Conservation (phyloP, 257 asterid species). For the Salvia miltiorrhiza region DNA sequence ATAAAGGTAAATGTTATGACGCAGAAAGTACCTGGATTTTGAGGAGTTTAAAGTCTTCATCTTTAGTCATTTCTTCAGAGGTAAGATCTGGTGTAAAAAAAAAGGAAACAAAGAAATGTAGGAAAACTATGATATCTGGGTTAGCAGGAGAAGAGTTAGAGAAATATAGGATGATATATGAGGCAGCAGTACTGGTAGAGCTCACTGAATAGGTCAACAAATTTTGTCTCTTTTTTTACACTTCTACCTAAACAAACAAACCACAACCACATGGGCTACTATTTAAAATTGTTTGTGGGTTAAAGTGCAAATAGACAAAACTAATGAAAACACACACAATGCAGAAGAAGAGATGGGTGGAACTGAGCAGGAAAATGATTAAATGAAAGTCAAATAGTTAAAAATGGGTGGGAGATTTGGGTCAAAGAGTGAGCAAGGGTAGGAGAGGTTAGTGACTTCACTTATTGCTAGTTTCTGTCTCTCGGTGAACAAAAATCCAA, state of each 20-base stretch:
- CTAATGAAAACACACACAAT: background rate
- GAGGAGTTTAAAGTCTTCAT: conserved; percentile 83
- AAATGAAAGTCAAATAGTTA: conserved; percentile 14
- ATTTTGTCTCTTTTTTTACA: conserved; percentile 9
- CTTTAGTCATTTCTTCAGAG: conserved; percentile 64
- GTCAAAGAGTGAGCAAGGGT: background rate
- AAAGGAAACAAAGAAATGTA: background rate
- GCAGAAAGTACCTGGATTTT: conserved; percentile 65
- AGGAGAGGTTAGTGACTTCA: background rate
- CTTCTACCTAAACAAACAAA: conserved; percentile 2
- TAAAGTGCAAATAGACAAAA: background rate
- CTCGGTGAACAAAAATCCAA: too few relatives aligned
- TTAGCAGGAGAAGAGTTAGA: too few relatives aligned
- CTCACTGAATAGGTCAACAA: conserved; percentile 3
- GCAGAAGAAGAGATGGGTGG: background rate
- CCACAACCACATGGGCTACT: conserved; percentile 19
- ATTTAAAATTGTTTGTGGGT: conserved; percentile 4
- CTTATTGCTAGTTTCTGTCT: background rate
- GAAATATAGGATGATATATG: background rate
- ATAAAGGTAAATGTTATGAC: background rate
- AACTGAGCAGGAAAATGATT: conserved; percentile 16
- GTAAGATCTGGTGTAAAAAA: conserved; percentile 31
- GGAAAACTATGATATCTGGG: background rate
- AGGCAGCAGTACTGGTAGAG: background rate
- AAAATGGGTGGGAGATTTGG: background rate